phyloP scores from a whole-genome alignment of 345 rosid genomes.

The Populus ilicifolia region DNA sequence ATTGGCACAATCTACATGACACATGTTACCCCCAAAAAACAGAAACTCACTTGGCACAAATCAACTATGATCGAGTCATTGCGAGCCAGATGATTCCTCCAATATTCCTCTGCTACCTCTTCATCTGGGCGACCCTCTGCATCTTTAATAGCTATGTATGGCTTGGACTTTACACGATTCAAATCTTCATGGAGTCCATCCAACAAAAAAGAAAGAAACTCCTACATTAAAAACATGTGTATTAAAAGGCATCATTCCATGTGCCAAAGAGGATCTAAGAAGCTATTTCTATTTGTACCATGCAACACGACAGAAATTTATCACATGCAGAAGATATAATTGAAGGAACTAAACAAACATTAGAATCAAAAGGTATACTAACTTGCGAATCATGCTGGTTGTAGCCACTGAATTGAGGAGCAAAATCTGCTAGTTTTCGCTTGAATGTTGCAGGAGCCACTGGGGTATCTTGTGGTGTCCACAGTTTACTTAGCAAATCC shows the following conservation, averaged over 20 bases:
- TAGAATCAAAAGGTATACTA: conserved; percentile 2
- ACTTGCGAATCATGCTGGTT: conserved; percentile 31
- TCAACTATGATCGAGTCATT: conserved; percentile 32
- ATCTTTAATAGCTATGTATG: conserved; percentile 22
- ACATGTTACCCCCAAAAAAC: background rate
- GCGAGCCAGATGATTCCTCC: conserved; percentile 26
- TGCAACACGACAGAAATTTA: background rate
- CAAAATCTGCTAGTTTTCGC: conserved; percentile 17
- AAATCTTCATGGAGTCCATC: conserved; percentile 34
- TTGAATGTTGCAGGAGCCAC: conserved; percentile 23
- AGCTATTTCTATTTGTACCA: background rate
- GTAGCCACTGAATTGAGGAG: conserved; percentile 30
- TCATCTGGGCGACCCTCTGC: conserved; percentile 16
- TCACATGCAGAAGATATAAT: background rate
- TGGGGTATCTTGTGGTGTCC: conserved; percentile 20
- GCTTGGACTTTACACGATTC: conserved; percentile 25
- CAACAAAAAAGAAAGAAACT: conserved; percentile 28
- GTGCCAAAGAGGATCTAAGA: background rate
- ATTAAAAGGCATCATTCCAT: background rate
- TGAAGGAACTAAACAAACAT: background rate
- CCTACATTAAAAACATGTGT: conserved; percentile 11
- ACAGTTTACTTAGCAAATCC: conserved; percentile 21
- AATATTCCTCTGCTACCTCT: conserved; percentile 28
- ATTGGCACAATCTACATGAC: background rate
- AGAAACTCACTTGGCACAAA: conserved; percentile 22